Evolutionary conservation across 495 filamentous ascomycete species (phyloP), one percentile per base, ranked within the genome.

Genomic region (Parathielavia hyrcaniae): DNA sequence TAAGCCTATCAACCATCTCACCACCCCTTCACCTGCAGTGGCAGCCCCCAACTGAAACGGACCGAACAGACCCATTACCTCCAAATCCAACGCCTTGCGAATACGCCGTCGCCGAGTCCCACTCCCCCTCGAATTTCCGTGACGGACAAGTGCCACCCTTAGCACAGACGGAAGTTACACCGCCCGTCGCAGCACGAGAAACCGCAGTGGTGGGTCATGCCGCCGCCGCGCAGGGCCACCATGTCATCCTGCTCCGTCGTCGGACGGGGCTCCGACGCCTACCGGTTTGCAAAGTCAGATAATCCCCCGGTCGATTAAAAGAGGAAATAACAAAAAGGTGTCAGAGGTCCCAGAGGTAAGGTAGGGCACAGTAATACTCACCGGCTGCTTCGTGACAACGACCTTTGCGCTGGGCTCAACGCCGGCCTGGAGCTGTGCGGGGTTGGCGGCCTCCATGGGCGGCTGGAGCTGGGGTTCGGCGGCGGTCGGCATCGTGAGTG

Each of bases 371-470:
- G n/a, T 30, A 30, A 30, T 30, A 30, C 59, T 45, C 32, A 61
- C 59, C 49, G 54, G 59, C 50, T 61, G 59, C 44, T 48, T n/a
- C 1, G 41, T 40, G 26, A 61, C 49, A 22, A 61, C 36, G 1
- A 14, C n/a, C 35, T 48, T 36, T 4, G 4, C 19, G 32, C 41
- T 50, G 9, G 19, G n/a, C 46, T 46, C 36, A n/a, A n/a, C n/a
- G n/a, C n/a, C n/a, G 7, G 30, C 5, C 9, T 47, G 50, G 17
- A 35, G 47, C 23, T 2, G 57, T 50, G 54, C 54, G 54, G 54
- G 50, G 50, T 48, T 53, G 45, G 51, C 43, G 11, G 51, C 57
- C 43, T 50, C 50, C 59, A 61, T 61, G 26, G 59, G 59, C 50
- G 59, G 17, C 35, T 61, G 59, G 36, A 44, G 26, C 49, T 44